phyloP scores from a whole-genome alignment of 345 rosid species.

The Eucalyptus coolabah region DNA sequence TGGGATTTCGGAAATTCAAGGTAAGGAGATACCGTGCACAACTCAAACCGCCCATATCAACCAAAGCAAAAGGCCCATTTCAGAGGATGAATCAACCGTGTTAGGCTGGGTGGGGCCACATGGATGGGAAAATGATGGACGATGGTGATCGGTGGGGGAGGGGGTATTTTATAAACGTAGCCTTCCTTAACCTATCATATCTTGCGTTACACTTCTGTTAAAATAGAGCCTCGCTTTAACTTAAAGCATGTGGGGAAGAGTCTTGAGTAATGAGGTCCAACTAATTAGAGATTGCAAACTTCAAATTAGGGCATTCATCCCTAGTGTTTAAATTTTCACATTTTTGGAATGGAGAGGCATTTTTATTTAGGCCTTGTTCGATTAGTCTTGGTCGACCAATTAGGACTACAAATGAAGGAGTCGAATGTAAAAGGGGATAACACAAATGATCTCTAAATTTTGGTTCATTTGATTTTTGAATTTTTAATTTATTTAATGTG shows the following conservation, averaged over 20 bases:
- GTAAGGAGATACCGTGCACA: not conserved
- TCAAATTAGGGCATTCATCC: not conserved
- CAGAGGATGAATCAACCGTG: not conserved
- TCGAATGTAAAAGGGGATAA: no score
- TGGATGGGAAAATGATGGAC: not conserved
- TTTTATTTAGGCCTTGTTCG: no score
- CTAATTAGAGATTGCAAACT: not conserved
- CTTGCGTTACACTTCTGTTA: constrained; percentile 22
- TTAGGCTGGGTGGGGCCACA: not conserved
- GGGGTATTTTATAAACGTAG: not conserved
- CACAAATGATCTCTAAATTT: no score
- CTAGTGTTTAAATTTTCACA: not conserved
- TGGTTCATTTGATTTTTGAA: accelerated
- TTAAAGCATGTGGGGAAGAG: constrained; percentile 2
- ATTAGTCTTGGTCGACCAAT: no score
- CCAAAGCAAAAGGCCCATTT: not conserved
- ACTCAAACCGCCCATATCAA: not conserved
- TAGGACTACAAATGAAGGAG: no score
- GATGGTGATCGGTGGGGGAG: not conserved
- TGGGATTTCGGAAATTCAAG: not conserved
- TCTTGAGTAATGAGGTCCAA: constrained; percentile 1
- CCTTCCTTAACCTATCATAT: not conserved
- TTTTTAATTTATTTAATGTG: no score
- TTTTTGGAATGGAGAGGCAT: not conserved
- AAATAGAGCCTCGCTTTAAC: constrained; percentile 20